A percentile compares a stretch with the other conserved stretches of the same genome.
phyloP scores from a whole-genome alignment of 192 early-diverging fungal species.

The Coemansia sp. region DNA sequence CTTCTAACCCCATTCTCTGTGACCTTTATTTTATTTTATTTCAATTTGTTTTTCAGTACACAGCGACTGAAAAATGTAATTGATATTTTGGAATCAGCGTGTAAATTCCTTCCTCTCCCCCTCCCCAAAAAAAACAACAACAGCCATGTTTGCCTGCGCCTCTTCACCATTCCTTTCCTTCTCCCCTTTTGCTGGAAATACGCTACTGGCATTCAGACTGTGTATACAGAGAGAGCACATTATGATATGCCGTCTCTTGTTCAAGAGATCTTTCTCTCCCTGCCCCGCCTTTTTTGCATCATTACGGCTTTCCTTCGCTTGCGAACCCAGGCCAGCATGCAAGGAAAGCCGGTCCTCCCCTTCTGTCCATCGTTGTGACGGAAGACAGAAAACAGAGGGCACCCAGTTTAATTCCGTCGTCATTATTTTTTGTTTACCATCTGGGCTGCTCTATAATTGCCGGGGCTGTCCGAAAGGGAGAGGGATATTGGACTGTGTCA shows the following conservation, averaged over 20 bases:
- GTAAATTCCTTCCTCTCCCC: neutral
- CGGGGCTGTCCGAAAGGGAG: neutral
- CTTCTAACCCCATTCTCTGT: neutral
- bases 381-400: neutral
- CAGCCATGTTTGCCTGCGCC: neutral
- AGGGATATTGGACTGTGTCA: conserved; percentile 8
- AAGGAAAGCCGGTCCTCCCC: neutral
- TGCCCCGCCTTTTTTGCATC: neutral
- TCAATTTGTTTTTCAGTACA: too few relatives aligned
- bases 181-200: neutral
- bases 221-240: neutral
- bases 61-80: too few relatives aligned
- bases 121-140: neutral
- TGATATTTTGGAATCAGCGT: neutral
- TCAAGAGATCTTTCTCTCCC: neutral
- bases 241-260: neutral
- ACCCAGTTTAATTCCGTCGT: neutral
- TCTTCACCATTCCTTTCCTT: neutral
- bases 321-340: neutral
- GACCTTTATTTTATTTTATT: neutral
- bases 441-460: conserved; percentile 4
- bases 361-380: neutral
- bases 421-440: conserved; percentile 5
- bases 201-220: neutral
- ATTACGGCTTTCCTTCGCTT: neutral